phyloP scores from a whole-genome alignment of 2,329 filamentous ascomycete genomes.

The Hypocrella siamensis region DNA sequence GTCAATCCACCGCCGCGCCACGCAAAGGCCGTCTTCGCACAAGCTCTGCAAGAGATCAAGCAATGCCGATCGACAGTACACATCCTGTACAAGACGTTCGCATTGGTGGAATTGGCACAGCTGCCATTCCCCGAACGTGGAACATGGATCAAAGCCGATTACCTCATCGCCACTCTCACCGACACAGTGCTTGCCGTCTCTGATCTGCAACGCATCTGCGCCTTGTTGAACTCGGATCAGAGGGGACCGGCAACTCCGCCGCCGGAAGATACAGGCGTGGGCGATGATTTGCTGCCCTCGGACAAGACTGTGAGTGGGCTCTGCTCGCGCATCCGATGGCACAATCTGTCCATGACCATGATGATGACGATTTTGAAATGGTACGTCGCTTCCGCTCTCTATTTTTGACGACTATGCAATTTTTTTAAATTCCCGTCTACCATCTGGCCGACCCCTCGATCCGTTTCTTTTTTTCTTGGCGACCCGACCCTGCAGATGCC shows the following conservation, averaged over 20 bases:
- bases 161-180: slow-evolving; percentile 18
- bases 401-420: no score
- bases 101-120: slow-evolving; percentile 15
- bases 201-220: slow-evolving; percentile 15
- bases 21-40: slow-evolving; percentile 11
- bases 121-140: slow-evolving; percentile 19
- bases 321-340: slow-evolving; percentile 18
- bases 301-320: slow-evolving; percentile 13
- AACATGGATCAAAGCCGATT: slow-evolving; percentile 18
- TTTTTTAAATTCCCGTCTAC: no score
- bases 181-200: slow-evolving; percentile 20
- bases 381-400: no score
- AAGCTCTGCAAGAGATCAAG: slow-evolving; percentile 18
- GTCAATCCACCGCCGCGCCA: slow-evolving; percentile 15
- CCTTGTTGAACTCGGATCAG: slow-evolving; percentile 3
- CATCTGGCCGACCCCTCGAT: no score
- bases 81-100: slow-evolving; percentile 19
- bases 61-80: slow-evolving; percentile 21
- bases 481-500: background rate
- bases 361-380: slow-evolving; percentile 24
- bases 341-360: slow-evolving; percentile 22
- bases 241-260: slow-evolving; percentile 2
- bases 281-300: slow-evolving; percentile 1
- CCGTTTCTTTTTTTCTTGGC: background rate
- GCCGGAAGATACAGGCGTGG: slow-evolving; percentile 2